A percentile compares a stretch with the other conserved stretches of the same genome.
These are phyloP conservation scores for Alternaria angustiovoidea DNA, from an alignment of 2,329 filamentous ascomycete species.

Conservation along the genomic window DNA sequence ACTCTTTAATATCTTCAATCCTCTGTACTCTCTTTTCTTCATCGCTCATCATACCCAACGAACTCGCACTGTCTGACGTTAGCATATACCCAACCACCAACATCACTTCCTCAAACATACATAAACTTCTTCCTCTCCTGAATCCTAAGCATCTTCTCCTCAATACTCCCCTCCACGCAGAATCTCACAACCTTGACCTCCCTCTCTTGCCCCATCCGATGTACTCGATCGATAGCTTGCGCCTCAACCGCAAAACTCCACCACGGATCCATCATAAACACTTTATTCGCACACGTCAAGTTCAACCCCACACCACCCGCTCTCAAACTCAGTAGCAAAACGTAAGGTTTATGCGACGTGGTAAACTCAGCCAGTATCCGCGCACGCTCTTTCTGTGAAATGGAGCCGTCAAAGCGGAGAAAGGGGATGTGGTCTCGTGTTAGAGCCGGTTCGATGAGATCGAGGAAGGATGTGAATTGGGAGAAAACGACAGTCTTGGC, in stretches of 20 bases:
- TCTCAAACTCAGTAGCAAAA: slow-evolving; percentile 83
- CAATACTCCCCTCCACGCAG: slow-evolving; percentile 88
- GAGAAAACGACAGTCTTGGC: slow-evolving; percentile 95
- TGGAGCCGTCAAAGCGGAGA: slow-evolving; percentile 89
- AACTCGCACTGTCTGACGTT: slow-evolving; percentile 74
- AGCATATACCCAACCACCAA: slow-evolving; percentile 18
- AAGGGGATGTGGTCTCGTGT: slow-evolving; percentile 74
- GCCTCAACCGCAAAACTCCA: slow-evolving; percentile 98
- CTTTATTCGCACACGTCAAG: slow-evolving; percentile 83
- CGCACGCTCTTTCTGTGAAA: slow-evolving; percentile 84
- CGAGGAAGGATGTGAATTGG: slow-evolving; percentile 96
- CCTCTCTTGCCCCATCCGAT: slow-evolving; percentile 91
- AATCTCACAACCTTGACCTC: slow-evolving; percentile 89
- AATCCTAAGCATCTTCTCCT: slow-evolving; percentile 91
- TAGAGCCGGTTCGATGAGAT: slow-evolving; percentile 86
- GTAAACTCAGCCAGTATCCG: slow-evolving; percentile 78
- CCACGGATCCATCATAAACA: slow-evolving; percentile 99
- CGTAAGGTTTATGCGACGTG: slow-evolving; percentile 64
- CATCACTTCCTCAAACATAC: slow-evolving; percentile 61
- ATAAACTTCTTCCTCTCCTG: slow-evolving; percentile 97
- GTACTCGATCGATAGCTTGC: slow-evolving; percentile 96
- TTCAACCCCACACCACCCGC: slow-evolving; percentile 96
- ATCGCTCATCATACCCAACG: slow-evolving; percentile 91
- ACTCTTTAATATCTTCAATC: slow-evolving; percentile 92
- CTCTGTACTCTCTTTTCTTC: slow-evolving; percentile 90